Evolutionary conservation across 1,284 basidiomycete species (phyloP).

Genomic region (Pyrrhoderma lamaoense): DNA sequence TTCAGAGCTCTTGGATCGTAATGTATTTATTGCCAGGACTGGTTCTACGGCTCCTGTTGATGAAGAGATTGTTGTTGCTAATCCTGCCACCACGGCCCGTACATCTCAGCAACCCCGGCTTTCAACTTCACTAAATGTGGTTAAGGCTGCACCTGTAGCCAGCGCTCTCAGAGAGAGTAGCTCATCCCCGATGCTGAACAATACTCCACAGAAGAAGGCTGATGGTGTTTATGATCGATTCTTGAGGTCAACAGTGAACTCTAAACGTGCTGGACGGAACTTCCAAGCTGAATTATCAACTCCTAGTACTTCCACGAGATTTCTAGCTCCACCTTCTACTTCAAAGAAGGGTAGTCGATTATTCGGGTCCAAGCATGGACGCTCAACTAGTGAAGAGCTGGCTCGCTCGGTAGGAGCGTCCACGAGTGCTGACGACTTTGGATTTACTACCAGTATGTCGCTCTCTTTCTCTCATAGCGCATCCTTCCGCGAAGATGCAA

Average conservation of each 20-base stretch:
- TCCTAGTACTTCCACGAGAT: conserved; percentile 18
- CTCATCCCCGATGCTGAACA: conserved; percentile 29
- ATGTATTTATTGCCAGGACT: conserved; percentile 51
- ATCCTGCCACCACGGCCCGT: conserved; percentile 20
- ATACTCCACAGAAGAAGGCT: conserved; percentile 49
- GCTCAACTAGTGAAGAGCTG: conserved; percentile 56
- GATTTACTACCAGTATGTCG: conserved; percentile 27
- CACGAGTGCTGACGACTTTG: conserved; percentile 46
- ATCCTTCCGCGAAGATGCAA: conserved; percentile 38
- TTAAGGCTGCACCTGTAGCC: conserved; percentile 16
- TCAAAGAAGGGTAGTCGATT: conserved; percentile 38
- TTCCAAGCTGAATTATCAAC: conserved; percentile 54
- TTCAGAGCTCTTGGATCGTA: conserved; percentile 57
- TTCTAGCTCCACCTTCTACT: conserved; percentile 10
- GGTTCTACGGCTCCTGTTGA: conserved; percentile 22
- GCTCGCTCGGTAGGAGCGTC: conserved; percentile 23
- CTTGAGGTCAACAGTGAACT: conserved; percentile 68
- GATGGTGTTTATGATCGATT: conserved; percentile 72
- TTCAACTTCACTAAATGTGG: conserved; percentile 5
- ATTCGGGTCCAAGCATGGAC: conserved; percentile 46
- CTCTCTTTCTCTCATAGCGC: conserved; percentile 22
- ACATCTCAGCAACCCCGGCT: not conserved
- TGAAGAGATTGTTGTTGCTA: conserved; percentile 22
- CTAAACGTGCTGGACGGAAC: conserved; percentile 65
- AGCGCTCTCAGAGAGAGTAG: conserved; percentile 26